Evolutionary conservation across 257 asterid species (phyloP).

Genomic region (Jacaranda mimosifolia): DNA sequence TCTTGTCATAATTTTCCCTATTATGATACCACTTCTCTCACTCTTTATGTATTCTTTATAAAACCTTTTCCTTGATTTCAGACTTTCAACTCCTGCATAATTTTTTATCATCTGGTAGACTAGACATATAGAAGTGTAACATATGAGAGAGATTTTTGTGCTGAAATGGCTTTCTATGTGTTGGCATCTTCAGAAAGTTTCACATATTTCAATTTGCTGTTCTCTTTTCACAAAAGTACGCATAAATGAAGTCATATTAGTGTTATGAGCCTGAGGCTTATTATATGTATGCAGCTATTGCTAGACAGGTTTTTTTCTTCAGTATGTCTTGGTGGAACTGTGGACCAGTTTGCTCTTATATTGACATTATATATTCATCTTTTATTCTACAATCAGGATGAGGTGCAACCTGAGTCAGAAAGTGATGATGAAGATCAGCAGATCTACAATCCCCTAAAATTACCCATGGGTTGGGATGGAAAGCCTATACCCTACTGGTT

Average conservation of each 20-base stretch:
- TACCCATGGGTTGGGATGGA: slow-evolving; percentile 99
- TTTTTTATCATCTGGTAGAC: not conserved
- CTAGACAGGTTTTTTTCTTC: not conserved
- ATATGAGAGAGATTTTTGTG: not conserved
- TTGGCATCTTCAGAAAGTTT: not conserved
- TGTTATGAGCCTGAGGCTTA: slow-evolving; percentile 8
- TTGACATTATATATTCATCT: not conserved
- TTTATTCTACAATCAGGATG: slow-evolving; percentile 67
- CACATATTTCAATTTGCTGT: slow-evolving; percentile 1
- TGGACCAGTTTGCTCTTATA: slow-evolving; percentile 5
- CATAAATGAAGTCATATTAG: slow-evolving; percentile 2
- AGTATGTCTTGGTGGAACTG: not conserved
- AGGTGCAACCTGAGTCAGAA: slow-evolving; percentile 88
- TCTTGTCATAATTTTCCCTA: not conserved
- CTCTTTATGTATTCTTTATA: not conserved
- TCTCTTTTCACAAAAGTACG: slow-evolving; percentile 23
- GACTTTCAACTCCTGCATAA: not conserved
- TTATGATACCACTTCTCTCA: not conserved
- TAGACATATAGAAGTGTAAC: not conserved
- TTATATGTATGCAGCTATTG: slow-evolving; percentile 9
- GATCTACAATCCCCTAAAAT: slow-evolving; percentile 94
- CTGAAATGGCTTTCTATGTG: not conserved
- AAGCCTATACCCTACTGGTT: slow-evolving; percentile 99
- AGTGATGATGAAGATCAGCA: slow-evolving; percentile 98
- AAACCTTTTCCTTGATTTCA: not conserved